Percentiles rank a stretch among this genome's conserved stretches.
Conservation (phyloP, 2,329 filamentous ascomycete genomes). For the Aspergillus clavatus region DNA sequence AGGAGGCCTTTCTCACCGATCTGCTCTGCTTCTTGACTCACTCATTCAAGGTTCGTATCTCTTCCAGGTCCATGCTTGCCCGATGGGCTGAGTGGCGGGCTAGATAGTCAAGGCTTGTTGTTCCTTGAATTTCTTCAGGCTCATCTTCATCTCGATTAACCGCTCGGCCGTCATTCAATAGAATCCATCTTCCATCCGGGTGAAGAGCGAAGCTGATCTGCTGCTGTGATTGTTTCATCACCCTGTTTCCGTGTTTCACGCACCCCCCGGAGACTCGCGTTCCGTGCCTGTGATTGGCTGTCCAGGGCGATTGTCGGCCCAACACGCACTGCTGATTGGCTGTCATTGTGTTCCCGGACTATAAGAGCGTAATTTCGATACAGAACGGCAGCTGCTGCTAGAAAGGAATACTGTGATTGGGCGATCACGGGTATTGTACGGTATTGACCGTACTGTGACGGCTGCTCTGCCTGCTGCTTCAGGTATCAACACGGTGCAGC, state of each 20-base stretch:
- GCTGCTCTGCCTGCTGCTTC: not conserved
- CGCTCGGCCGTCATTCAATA: no score
- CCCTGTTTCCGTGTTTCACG: slow-evolving; percentile 19
- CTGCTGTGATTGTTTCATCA: slow-evolving; percentile 18
- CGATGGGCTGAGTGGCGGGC: not conserved
- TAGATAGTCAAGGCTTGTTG: not conserved
- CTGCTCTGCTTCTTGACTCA: not conserved
- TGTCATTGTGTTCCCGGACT: not conserved
- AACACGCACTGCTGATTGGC: not conserved
- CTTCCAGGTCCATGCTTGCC: no score
- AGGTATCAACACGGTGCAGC: not conserved
- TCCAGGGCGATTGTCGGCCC: not conserved
- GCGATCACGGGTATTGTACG: not conserved
- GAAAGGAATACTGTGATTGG: not conserved
- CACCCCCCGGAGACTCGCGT: not conserved
- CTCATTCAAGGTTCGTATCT: not conserved
- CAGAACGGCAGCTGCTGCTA: not conserved
- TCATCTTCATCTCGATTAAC: not conserved
- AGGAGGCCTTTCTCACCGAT: no score
- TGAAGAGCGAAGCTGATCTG: not conserved
- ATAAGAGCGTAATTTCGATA: slow-evolving; percentile 1
- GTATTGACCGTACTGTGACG: not conserved
- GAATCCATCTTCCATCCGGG: no score
- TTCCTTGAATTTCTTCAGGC: not conserved
- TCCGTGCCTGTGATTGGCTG: not conserved